Conservation (phyloP, 164 flowering plant genomes). For the Piper longum region DNA sequence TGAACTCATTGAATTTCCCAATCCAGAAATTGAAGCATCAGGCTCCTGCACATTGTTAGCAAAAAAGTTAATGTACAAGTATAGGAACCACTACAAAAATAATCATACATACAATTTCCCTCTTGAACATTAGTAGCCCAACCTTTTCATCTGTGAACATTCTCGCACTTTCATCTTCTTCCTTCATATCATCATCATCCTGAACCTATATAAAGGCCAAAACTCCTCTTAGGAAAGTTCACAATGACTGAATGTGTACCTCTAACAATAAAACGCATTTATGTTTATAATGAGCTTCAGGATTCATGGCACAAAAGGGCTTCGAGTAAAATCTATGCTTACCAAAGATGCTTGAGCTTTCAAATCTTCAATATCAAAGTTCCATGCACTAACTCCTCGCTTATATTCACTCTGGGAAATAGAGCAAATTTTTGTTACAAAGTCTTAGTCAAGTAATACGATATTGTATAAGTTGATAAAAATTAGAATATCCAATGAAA, state of each 20-base stretch:
- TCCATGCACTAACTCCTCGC: constrained; percentile 99
- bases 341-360: constrained; percentile 92
- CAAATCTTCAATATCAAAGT: constrained; percentile 88
- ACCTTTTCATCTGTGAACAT: constrained; percentile 34
- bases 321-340: constrained; percentile 8
- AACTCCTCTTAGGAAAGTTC: constrained; percentile 1
- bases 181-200: constrained; percentile 49
- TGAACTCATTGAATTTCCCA: constrained; percentile 17
- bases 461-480: too few species aligned
- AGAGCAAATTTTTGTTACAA: too few species aligned
- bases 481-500: too few species aligned
- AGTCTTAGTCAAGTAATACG: too few species aligned
- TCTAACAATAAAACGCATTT: background rate
- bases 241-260: background rate
- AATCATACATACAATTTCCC: background rate
- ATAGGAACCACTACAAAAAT: background rate
- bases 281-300: background rate
- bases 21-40: constrained; percentile 15
- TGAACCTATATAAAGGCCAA: constrained; percentile 37
- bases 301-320: background rate
- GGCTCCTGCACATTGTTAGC: constrained; percentile 26
- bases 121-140: too few species aligned
- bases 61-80: background rate
- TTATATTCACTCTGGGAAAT: constrained; percentile 79
- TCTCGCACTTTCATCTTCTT: constrained; percentile 35